These are phyloP conservation scores for Cardamine chenopodiifolia DNA, from an alignment of 345 rosid species.

Conservation along the genomic window DNA sequence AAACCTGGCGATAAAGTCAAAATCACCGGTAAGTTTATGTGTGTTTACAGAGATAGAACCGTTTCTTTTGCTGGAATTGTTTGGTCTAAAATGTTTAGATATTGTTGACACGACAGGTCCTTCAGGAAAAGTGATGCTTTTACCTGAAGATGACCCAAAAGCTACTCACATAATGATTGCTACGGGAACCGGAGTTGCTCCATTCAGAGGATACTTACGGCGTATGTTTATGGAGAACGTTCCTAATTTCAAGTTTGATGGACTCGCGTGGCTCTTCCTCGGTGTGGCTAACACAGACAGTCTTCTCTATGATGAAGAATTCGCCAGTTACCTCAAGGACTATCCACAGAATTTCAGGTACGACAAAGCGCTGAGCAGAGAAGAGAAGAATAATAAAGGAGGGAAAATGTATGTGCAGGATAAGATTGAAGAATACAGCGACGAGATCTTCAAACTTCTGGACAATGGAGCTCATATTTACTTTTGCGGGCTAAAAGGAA, in stretches of 20 bases:
- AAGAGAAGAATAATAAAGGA: constrained; percentile 88
- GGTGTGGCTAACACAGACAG: constrained; percentile 98
- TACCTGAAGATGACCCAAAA: constrained; percentile 82
- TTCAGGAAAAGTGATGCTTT: constrained; percentile 94
- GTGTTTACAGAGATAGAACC: background rate
- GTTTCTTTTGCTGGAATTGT: background rate
- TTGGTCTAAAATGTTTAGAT: background rate
- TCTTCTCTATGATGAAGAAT: constrained; percentile 91
- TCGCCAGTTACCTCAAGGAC: constrained; percentile 70
- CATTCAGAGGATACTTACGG: constrained; percentile 86
- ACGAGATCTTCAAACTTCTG: constrained; percentile 82
- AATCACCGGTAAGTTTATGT: constrained; percentile 68
- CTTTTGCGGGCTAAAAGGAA: constrained; percentile 97
- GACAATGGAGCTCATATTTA: constrained; percentile 95
- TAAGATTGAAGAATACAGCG: constrained; percentile 95
- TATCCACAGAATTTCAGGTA: constrained; percentile 82
- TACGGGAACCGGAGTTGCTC: constrained; percentile 96
- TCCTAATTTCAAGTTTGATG: constrained; percentile 73
- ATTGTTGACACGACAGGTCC: constrained; percentile 69
- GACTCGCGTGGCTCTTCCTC: constrained; percentile 97
- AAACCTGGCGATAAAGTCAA: constrained; percentile 88
- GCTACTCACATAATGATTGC: constrained; percentile 98
- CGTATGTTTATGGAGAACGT: constrained; percentile 98
- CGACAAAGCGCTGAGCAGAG: constrained; percentile 88
- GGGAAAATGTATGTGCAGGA: constrained; percentile 99